A percentile compares a stretch with the other conserved stretches of the same genome.
phyloP scores from a whole-genome alignment of 1,139 yeast species.

The Geotrichum histeridarum region DNA sequence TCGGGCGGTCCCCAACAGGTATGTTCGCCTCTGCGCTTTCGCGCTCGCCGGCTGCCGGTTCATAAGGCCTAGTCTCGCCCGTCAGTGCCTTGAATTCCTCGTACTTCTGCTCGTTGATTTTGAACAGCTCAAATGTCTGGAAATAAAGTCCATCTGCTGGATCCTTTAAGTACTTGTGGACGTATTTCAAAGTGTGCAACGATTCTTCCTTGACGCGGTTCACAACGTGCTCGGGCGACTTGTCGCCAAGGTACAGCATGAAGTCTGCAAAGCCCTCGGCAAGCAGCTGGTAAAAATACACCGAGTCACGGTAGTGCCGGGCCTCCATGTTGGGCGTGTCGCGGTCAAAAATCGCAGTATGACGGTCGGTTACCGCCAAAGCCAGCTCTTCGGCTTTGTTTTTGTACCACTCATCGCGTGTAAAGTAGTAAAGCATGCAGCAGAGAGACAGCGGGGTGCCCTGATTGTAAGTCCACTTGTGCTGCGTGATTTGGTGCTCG shows the following conservation, averaged over 20 bases:
- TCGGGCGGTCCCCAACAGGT: constrained; percentile 37
- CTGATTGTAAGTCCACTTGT: constrained; percentile 66
- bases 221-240: constrained; percentile 35
- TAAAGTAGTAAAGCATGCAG: constrained; percentile 48
- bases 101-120: constrained; percentile 48
- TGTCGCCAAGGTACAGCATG: constrained; percentile 46
- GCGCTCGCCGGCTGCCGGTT: constrained; percentile 50
- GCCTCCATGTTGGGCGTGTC: constrained; percentile 51
- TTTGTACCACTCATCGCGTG: constrained; percentile 53
- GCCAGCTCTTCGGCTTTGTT: constrained; percentile 57
- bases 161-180: constrained; percentile 52
- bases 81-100: constrained; percentile 52
- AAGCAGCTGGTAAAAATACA: constrained; percentile 59
- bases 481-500: constrained; percentile 42
- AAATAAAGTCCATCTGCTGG: constrained; percentile 56
- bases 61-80: constrained; percentile 52
- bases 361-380: constrained; percentile 52
- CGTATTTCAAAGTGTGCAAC: constrained; percentile 31
- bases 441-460: constrained; percentile 62
- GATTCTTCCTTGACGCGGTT: constrained; percentile 29
- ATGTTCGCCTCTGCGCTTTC: constrained; percentile 38
- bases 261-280: constrained; percentile 70
- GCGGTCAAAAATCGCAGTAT: constrained; percentile 58
- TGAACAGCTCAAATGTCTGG: constrained; percentile 58
- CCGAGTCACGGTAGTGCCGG: constrained; percentile 61